Conservation (phyloP, 257 asterid genomes). For the Petrea volubilis region DNA sequence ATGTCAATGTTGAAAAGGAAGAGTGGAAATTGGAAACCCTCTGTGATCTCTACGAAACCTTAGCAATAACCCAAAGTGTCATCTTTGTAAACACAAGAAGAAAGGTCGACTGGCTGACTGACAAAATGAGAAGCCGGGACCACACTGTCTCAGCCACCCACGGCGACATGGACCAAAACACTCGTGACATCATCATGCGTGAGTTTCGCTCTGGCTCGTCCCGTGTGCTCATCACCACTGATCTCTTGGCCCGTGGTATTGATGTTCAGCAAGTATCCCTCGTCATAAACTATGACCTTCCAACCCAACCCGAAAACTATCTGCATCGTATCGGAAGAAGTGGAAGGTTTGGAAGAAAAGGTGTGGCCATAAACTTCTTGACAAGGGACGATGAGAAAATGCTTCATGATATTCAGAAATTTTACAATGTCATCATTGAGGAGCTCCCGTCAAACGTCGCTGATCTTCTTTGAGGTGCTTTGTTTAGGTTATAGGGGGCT, state of each 20-base stretch:
- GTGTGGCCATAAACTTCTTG: constrained; percentile 72
- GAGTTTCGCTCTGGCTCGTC: constrained; percentile 78
- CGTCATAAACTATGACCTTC: constrained; percentile 74
- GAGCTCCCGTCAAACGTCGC: constrained; percentile 81
- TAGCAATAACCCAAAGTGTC: constrained; percentile 77
- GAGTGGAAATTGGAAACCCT: constrained; percentile 82
- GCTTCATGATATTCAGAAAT: constrained; percentile 75
- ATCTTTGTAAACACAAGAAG: constrained; percentile 80
- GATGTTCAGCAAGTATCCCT: constrained; percentile 73
- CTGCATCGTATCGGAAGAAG: constrained; percentile 81
- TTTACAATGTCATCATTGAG: constrained; percentile 65
- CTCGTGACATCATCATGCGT: constrained; percentile 80
- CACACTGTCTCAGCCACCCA: constrained; percentile 85
- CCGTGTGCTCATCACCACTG: constrained; percentile 50
- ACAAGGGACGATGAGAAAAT: constrained; percentile 66
- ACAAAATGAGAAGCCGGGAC: constrained; percentile 70
- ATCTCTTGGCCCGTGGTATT: constrained; percentile 49
- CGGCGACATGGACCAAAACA: constrained; percentile 88
- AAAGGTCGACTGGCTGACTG: constrained; percentile 85
- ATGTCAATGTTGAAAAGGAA: constrained; percentile 74
- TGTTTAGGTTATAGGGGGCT: background rate
- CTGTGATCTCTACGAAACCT: constrained; percentile 74
- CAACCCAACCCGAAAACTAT: constrained; percentile 80
- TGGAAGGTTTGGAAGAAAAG: constrained; percentile 81
- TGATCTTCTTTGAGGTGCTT: constrained; percentile 55